phyloP scores from a whole-genome alignment of 495 filamentous ascomycete species.

The Geoglossum glabrum region DNA sequence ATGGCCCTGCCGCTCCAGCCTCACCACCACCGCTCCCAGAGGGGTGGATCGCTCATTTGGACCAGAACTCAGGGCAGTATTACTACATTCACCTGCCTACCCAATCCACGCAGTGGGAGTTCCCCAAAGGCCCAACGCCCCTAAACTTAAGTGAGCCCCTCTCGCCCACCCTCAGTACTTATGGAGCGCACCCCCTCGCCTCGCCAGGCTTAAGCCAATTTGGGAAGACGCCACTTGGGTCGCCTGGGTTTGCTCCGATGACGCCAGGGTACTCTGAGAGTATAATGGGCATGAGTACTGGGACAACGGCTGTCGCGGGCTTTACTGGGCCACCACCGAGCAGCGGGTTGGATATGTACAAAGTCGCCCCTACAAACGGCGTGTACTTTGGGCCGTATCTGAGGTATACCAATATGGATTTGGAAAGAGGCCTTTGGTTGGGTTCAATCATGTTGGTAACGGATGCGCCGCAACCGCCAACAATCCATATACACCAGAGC shows the following conservation, averaged over 20 bases:
- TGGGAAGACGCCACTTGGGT: constrained; percentile 45
- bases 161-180: constrained; percentile 61
- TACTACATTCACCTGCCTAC: constrained; percentile 97
- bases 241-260: constrained; percentile 22
- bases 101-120: constrained; percentile 96
- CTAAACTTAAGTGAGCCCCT: constrained; percentile 62
- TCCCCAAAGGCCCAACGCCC: constrained; percentile 79
- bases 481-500: constrained; percentile 88
- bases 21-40: constrained; percentile 86
- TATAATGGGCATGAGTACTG: constrained; percentile 58
- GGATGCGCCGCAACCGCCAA: constrained; percentile 81
- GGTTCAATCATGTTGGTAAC: constrained; percentile 72
- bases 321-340: constrained; percentile 71
- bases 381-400: constrained; percentile 97
- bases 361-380: constrained; percentile 82
- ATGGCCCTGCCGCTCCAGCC: constrained; percentile 39
- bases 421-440: constrained; percentile 79
- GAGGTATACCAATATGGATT: constrained; percentile 89
- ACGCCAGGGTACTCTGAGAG: constrained; percentile 55
- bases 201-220: constrained; percentile 51
- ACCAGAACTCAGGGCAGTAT: constrained; percentile 88
- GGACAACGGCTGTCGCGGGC: constrained; percentile 44
- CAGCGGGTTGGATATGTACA: constrained; percentile 81
- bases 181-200: constrained; percentile 48
- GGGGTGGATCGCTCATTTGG: constrained; percentile 94